Percentiles rank a stretch among this genome's conserved stretches.
These are phyloP conservation scores for Rhodotorula sp. DNA, from an alignment of 1,284 basidiomycete species.

Conservation along the genomic window DNA sequence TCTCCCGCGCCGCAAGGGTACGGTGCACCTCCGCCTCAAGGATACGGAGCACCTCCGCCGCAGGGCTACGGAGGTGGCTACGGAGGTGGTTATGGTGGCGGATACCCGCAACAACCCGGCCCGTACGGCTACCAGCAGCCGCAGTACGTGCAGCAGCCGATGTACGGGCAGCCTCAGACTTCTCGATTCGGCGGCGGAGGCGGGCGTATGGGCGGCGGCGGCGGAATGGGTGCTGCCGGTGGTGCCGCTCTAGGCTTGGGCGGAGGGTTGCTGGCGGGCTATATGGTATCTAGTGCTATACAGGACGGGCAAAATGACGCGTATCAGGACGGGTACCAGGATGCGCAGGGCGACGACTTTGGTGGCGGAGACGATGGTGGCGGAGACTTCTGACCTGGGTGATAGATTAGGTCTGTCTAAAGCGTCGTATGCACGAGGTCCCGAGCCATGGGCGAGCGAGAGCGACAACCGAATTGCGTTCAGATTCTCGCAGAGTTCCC, in stretches of 20 bases:
- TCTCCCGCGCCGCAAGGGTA: slow-evolving; percentile 5
- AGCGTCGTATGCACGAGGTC: too few species aligned
- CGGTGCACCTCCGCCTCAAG: neutral
- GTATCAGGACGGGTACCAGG: slow-evolving; percentile 11
- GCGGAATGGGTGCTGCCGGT: slow-evolving; percentile 10
- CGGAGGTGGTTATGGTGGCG: neutral
- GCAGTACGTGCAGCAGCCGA: slow-evolving; percentile 19
- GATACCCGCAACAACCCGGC: neutral
- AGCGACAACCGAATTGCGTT: too few species aligned
- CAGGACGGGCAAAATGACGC: slow-evolving; percentile 16
- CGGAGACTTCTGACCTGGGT: slow-evolving; percentile 30
- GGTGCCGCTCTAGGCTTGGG: slow-evolving; percentile 18
- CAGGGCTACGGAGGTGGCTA: slow-evolving; percentile 5
- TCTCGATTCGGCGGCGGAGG: slow-evolving; percentile 5
- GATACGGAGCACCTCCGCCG: neutral
- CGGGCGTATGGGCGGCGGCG: neutral
- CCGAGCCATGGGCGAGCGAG: too few species aligned
- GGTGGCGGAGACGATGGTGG: slow-evolving; percentile 15
- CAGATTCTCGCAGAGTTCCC: too few species aligned
- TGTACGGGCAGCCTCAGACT: slow-evolving; percentile 9
- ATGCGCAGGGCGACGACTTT: slow-evolving; percentile 16
- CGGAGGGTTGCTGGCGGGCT: neutral
- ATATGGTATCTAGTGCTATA: too few species aligned
- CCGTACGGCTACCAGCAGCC: slow-evolving; percentile 6
- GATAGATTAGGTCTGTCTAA: too few species aligned